phyloP scores from a whole-genome alignment of 2,329 filamentous ascomycete genomes.

The Monilinia laxa region DNA sequence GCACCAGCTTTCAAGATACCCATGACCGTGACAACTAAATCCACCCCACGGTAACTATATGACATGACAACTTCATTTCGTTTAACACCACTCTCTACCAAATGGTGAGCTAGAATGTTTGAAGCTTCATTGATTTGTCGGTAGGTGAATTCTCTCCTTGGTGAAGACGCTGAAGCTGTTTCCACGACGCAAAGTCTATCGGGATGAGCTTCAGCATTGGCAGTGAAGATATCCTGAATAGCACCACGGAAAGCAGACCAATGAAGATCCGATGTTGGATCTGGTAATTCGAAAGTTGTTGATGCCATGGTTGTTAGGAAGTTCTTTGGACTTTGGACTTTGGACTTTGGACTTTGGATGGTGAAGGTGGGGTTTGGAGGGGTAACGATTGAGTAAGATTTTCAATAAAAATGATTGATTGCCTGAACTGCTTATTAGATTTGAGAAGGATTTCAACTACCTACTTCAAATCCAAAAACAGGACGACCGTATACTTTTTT shows the following conservation, averaged over 20 bases:
- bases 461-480: constrained; percentile 17
- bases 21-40: constrained; percentile 77
- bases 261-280: constrained; percentile 57
- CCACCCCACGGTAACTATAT: constrained; percentile 79
- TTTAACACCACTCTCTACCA: constrained; percentile 69
- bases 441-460: constrained; percentile 20
- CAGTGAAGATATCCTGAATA: constrained; percentile 59
- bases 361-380: constrained; percentile 15
- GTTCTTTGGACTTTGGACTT: not conserved
- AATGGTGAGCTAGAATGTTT: constrained; percentile 76
- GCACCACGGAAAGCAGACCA: constrained; percentile 60
- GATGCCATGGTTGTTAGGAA: constrained; percentile 26
- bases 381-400: constrained; percentile 20
- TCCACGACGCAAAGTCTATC: constrained; percentile 67
- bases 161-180: constrained; percentile 52
- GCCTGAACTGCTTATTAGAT: constrained; percentile 6
- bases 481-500: not conserved
- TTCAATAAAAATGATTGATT: not conserved
- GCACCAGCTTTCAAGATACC: constrained; percentile 62
- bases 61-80: constrained; percentile 92
- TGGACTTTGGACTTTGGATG: not conserved
- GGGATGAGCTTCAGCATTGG: constrained; percentile 61
- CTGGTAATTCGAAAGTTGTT: constrained; percentile 43
- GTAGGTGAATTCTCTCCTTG: constrained; percentile 74
- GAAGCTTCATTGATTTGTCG: constrained; percentile 81